Evolutionary conservation across 148 eudicot genomes (phyloP).

Genomic region (Vaccinium darrowii): DNA sequence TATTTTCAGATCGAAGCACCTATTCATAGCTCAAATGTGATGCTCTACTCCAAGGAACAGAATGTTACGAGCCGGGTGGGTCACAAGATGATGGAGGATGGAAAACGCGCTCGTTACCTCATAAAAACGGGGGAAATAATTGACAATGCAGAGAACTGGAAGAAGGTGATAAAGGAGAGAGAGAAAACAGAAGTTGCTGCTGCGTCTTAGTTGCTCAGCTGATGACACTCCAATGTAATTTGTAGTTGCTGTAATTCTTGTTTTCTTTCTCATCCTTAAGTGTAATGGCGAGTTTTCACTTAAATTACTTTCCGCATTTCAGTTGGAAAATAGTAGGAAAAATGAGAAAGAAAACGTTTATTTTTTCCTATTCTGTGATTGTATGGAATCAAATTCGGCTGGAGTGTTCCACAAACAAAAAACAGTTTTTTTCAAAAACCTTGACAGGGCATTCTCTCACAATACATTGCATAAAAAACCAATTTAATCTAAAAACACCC

Average conservation of each 20-base stretch:
- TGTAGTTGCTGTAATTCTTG: conserved; percentile 3
- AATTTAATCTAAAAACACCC: too few species aligned
- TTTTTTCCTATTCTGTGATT: neutral
- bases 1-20: conserved; percentile 77
- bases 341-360: neutral
- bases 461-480: too few species aligned
- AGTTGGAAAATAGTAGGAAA: neutral
- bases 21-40: conserved; percentile 94
- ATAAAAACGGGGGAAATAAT: conserved; percentile 93
- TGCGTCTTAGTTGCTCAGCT: conserved; percentile 24
- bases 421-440: too few species aligned
- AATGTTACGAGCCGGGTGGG: conserved; percentile 85
- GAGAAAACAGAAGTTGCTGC: conserved; percentile 60
- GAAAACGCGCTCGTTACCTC: conserved; percentile 87
- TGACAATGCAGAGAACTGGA: conserved; percentile 87
- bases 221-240: neutral
- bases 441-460: too few species aligned
- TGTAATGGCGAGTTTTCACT: neutral
- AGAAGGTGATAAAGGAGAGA: conserved; percentile 57
- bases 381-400: conserved; percentile 31
- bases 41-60: conserved; percentile 91
- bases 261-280: neutral
- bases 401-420: too few species aligned
- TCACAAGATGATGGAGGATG: conserved; percentile 77
- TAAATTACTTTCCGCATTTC: neutral